Evolutionary conservation across 441 rosid genomes (phyloP), one percentile per base, ranked within the genome.

Genomic region (Capsella rubella): DNA sequence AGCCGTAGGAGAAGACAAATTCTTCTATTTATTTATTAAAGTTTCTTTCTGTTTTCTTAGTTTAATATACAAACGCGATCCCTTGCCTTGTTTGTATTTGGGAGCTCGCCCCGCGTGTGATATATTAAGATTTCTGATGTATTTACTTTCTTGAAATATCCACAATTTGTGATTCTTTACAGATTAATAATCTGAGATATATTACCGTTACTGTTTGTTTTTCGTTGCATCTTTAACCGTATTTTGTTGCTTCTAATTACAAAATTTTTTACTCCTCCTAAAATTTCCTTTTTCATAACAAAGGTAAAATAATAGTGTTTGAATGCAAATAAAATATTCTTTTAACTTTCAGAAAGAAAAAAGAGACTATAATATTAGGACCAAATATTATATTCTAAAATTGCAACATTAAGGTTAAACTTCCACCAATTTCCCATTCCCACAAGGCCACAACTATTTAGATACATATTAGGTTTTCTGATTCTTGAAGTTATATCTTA

Each of bases 91-190:
- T 62, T 75, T 50, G 40, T 64, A 29, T 69, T 70, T 70, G 71
- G 67, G 28, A 64, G 14, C 71, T 54, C 71, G 79, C 75, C 75
- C 75, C 75, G 58, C 75, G 79, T 76, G 79, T 76, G 11, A 31
- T 27, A 16, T 27, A 9, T 61, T 40, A 34, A 0, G 1, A 4
- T 39, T 42, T 50, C 15, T 37, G 13, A 9, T 10, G 21, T 46
- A 11, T 53, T 4, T 32, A 8, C 42, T 0, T 10, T 39, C 42
- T 39, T 0, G 2, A 39, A 39, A 10, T 32, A 39, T 39, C 42
- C 42, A 10, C 11, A 39, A 39, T 39, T 39, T 39, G 42, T 39
- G 42, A 39, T 39, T 39, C 42, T 39, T 39, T 10, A 10, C n/a
- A 43, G 16, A 43, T 43, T 43, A 16, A 16, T 16, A 16, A 16